Conservation (phyloP, 495 filamentous ascomycete genomes). For the Aspergillus coremiiformis region DNA sequence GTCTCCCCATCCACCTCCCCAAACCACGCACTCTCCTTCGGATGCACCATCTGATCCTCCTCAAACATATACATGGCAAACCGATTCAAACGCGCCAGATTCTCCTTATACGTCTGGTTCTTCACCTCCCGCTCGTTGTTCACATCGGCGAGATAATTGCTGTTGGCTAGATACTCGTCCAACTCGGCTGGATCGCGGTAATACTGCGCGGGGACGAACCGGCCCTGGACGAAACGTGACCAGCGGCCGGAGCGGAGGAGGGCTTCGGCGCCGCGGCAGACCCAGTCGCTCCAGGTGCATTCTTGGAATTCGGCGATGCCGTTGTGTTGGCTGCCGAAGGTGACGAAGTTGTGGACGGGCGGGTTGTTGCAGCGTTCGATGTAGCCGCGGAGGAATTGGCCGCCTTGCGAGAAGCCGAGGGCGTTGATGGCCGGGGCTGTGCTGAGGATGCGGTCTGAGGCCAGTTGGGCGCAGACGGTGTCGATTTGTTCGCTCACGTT, state of each 20-base stretch:
- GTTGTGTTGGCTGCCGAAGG: constrained; percentile 90
- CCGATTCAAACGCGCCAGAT: constrained; percentile 60
- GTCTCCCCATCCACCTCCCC: constrained; percentile 68
- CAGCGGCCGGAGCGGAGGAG: constrained; percentile 69
- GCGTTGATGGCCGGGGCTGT: constrained; percentile 80
- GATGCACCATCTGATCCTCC: constrained; percentile 78
- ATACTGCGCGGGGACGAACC: constrained; percentile 90
- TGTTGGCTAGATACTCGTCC: constrained; percentile 68
- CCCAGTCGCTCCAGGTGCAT: constrained; percentile 59
- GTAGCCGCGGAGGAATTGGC: constrained; percentile 91
- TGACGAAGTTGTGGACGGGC: constrained; percentile 74
- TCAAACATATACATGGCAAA: constrained; percentile 90
- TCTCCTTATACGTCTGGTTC: constrained; percentile 65
- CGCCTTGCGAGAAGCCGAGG: constrained; percentile 90
- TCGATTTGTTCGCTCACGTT: constrained; percentile 76
- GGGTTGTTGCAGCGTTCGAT: constrained; percentile 83
- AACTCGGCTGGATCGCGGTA: constrained; percentile 69
- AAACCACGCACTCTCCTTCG: constrained; percentile 90
- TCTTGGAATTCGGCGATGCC: constrained; percentile 77
- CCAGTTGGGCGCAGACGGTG: constrained; percentile 72
- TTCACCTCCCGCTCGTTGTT: constrained; percentile 83
- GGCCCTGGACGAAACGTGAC: constrained; percentile 64
- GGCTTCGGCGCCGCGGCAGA: constrained; percentile 70
- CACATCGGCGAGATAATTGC: constrained; percentile 95
- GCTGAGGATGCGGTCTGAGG: constrained; percentile 67